Base-by-base conservation (phyloP, 2,329 filamentous ascomycete genomes). In the Lasiodiplodia sp. region DNA sequence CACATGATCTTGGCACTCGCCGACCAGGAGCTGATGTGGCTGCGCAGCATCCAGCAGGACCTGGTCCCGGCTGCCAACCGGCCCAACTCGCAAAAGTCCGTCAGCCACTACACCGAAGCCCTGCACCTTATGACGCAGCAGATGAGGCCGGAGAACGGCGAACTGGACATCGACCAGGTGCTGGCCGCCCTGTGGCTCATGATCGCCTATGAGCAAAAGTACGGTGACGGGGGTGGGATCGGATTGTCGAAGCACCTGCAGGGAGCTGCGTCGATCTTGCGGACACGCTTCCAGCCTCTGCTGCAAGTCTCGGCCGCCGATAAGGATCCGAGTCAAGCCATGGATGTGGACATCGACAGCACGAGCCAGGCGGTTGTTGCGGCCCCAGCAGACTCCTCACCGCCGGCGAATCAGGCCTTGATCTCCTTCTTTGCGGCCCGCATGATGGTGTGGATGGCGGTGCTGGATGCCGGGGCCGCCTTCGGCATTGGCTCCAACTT, bases 141-240 rank as follows among this genome's bases (percentile, higher is more conserved):
- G 4, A 72, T 78, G 28, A 71, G 71, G 23, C 71, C 72, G 16
- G 72, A 70, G 12, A 67, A 69, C 16, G 64, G 60, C 1, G 69
- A 73, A 4, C 68, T 75, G 4, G 75, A 79, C 34, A 70, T 79
- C 2, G 77, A 79, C 58, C 71, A 72, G 0, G 74, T 79, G 28
- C 73, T 73, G 16, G 76, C 78, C 1, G 73, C 75, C 0, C 63
- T 80, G 7, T 80, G 78, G 70, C 69, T 81, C 11, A 80, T 81
- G 77, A 73, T 81, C 1, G 53, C 78, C 2, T 81, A 80, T 44
- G 79, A 81, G 70, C 79, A 81, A 66, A 79, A 79, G 40, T 79
- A 76, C 44, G 79, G 79, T n/a, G 79, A 81, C 18, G 72, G 73
- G 0, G 71, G 69, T 12, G 77, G 78, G 23, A 72, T 70, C 8